Evolutionary conservation across 2,329 filamentous ascomycete genomes (phyloP).

Genomic region (Thielaviopsis ethacetica): DNA sequence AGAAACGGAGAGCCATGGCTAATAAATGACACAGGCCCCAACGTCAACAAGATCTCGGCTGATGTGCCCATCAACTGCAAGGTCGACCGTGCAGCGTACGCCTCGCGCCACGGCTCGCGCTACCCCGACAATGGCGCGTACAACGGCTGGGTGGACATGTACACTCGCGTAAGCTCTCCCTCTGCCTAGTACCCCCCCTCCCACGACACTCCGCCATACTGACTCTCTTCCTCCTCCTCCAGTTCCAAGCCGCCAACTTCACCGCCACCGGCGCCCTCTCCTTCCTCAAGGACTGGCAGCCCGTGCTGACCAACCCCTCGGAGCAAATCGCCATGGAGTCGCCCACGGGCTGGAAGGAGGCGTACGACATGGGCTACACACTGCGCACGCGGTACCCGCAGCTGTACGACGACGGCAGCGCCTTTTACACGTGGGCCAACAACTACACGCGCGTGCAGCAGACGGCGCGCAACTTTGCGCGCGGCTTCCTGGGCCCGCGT

Average conservation of each 20-base stretch:
- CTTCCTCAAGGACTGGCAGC: slow-evolving; percentile 43
- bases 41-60: slow-evolving; percentile 37
- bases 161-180: slow-evolving; percentile 21
- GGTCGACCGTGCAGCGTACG: slow-evolving; percentile 44
- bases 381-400: slow-evolving; percentile 32
- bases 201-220: not conserved
- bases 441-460: slow-evolving; percentile 48
- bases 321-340: slow-evolving; percentile 42
- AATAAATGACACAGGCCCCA: slow-evolving; percentile 25
- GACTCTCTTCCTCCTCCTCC: not conserved
- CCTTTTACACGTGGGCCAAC: slow-evolving; percentile 48
- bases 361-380: slow-evolving; percentile 36
- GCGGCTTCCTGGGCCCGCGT: slow-evolving; percentile 42
- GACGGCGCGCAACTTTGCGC: slow-evolving; percentile 43
- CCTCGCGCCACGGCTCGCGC: slow-evolving; percentile 44
- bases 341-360: slow-evolving; percentile 46
- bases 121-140: slow-evolving; percentile 47
- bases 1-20: too few species aligned
- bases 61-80: slow-evolving; percentile 38
- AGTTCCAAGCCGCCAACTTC: slow-evolving; percentile 39
- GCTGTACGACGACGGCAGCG: slow-evolving; percentile 31
- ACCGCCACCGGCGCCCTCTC: slow-evolving; percentile 33
- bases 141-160: slow-evolving; percentile 34
- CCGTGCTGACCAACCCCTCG: slow-evolving; percentile 35
- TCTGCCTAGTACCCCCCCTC: too few species aligned